Conservation (phyloP, 164 flowering plant species). For the Taxillus chinensis region DNA sequence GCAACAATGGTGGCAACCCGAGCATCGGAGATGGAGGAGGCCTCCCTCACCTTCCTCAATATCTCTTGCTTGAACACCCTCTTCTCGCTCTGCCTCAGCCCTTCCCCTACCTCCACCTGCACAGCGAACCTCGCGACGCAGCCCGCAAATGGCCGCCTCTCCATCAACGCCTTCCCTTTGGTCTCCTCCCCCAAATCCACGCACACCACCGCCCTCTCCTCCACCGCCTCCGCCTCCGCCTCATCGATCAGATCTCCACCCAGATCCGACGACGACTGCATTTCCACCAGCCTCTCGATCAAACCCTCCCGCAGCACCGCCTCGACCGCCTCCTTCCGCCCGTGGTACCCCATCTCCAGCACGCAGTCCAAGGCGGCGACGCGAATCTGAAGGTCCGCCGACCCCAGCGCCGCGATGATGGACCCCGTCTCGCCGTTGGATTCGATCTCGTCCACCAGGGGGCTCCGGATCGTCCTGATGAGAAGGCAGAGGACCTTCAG, state of each 20-base stretch:
- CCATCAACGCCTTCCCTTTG: conserved; percentile 30
- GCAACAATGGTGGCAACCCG: conserved; percentile 74
- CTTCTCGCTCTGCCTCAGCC: conserved; percentile 80
- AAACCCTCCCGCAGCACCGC: conserved; percentile 63
- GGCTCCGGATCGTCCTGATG: conserved; percentile 61
- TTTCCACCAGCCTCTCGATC: conserved; percentile 50
- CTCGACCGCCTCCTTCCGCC: conserved; percentile 78
- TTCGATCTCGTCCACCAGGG: conserved; percentile 68
- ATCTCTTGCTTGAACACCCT: conserved; percentile 69
- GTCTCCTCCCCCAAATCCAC: conserved; percentile 10
- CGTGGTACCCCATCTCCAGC: conserved; percentile 78
- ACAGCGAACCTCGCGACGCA: conserved; percentile 82
- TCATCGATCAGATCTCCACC: conserved; percentile 56
- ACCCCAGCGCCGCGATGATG: conserved; percentile 33
- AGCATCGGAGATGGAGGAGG: conserved; percentile 45
- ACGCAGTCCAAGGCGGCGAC: conserved; percentile 49
- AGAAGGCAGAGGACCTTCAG: conserved; percentile 45
- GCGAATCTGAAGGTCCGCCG: conserved; percentile 20
- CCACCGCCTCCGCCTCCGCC: conserved; percentile 22
- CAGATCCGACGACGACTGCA: conserved; percentile 60
- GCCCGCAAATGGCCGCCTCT: conserved; percentile 59
- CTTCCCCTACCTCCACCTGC: conserved; percentile 86
- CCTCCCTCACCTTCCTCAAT: conserved; percentile 48
- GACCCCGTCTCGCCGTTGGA: conserved; percentile 41
- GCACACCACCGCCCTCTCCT: conserved; percentile 9